Evolutionary conservation across 202 grass and related monocot genomes (phyloP).

Genomic region (Digitaria exilis): DNA sequence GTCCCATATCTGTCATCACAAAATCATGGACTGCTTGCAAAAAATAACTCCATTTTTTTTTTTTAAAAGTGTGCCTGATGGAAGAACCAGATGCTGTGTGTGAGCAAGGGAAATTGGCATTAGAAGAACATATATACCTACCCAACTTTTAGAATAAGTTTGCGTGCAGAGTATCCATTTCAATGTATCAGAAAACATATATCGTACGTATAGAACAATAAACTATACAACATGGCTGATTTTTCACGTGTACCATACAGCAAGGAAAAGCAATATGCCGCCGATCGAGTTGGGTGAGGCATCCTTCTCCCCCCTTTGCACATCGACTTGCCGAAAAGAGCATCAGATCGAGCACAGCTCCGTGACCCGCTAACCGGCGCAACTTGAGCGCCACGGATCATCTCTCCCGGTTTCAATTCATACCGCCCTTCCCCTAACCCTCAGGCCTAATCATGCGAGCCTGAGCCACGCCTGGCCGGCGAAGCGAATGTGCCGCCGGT

Average conservation of each 20-base stretch:
- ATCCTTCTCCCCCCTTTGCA: slow-evolving; percentile 74
- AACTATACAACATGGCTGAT: neutral
- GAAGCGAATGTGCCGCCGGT: slow-evolving; percentile 43
- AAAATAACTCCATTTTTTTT: too few relatives aligned
- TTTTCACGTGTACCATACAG: neutral
- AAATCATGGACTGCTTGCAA: too few relatives aligned
- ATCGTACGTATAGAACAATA: neutral
- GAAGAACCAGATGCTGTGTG: too few relatives aligned
- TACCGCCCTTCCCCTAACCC: neutral
- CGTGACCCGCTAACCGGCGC: slow-evolving; percentile 32
- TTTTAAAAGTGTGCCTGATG: too few relatives aligned
- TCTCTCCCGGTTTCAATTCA: neutral
- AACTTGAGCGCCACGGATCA: slow-evolving; percentile 21
- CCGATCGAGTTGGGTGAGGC: slow-evolving; percentile 63
- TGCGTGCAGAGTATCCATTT: neutral
- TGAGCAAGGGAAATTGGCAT: too few relatives aligned
- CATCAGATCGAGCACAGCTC: slow-evolving; percentile 30
- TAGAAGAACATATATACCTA: neutral
- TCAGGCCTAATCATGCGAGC: slow-evolving; percentile 1
- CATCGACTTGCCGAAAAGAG: slow-evolving; percentile 30
- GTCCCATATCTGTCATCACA: neutral
- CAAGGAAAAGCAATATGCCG: slow-evolving; percentile 26
- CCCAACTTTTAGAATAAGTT: neutral
- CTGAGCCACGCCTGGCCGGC: slow-evolving; percentile 21
- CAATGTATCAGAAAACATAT: neutral